phyloP scores from a whole-genome alignment of 2,329 filamentous ascomycete species.

The Colletotrichum sidae region DNA sequence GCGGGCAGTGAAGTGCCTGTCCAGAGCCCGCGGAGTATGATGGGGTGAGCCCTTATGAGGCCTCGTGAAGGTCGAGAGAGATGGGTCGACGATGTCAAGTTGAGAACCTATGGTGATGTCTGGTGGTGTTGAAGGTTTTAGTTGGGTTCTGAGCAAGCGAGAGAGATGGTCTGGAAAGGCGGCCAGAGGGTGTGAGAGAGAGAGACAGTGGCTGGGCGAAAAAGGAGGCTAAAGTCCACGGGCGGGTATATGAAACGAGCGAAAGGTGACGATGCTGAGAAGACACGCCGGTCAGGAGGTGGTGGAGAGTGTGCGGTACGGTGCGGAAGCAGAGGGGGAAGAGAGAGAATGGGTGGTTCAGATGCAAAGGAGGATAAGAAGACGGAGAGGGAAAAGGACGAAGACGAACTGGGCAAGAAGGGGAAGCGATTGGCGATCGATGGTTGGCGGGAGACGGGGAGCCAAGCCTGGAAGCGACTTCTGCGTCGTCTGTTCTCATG shows the following conservation, averaged over 20 bases:
- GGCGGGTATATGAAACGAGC: slow-evolving; percentile 44
- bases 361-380: slow-evolving; percentile 22
- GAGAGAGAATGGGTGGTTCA: slow-evolving; percentile 30
- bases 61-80: slow-evolving; percentile 15
- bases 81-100: slow-evolving; percentile 15
- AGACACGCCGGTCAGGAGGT: slow-evolving; percentile 38
- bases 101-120: slow-evolving; percentile 19
- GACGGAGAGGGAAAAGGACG: slow-evolving; percentile 34
- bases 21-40: slow-evolving; percentile 28
- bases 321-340: slow-evolving; percentile 25
- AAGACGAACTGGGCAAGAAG: slow-evolving; percentile 36
- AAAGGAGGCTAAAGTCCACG: slow-evolving; percentile 36
- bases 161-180: slow-evolving; percentile 35
- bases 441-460: slow-evolving; percentile 38
- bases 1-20: slow-evolving; percentile 40
- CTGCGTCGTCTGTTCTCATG: slow-evolving; percentile 35
- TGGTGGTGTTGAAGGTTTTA: slow-evolving; percentile 16
- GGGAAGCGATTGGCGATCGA: slow-evolving; percentile 38
- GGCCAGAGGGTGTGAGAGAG: slow-evolving; percentile 36
- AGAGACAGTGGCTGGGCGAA: slow-evolving; percentile 38
- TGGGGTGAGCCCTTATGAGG: slow-evolving; percentile 28
- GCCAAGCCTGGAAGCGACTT: slow-evolving; percentile 36
- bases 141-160: slow-evolving; percentile 24
- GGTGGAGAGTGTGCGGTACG: slow-evolving; percentile 26
- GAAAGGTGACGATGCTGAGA: slow-evolving; percentile 39